Percentiles rank a stretch among this genome's conserved stretches.
Conservation (phyloP, 129 eudicot genomes). For the Lactuca saligna region DNA sequence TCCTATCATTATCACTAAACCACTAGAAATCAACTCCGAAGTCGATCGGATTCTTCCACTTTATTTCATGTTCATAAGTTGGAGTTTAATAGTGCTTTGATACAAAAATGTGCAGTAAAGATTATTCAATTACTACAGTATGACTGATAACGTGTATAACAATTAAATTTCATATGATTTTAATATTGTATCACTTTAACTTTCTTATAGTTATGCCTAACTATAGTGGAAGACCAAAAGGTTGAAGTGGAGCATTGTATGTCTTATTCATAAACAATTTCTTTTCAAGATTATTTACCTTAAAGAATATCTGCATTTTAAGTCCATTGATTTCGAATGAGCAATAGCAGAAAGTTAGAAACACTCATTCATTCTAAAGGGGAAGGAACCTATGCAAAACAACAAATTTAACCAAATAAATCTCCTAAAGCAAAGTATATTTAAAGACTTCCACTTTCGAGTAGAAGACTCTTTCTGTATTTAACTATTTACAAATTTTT, state of each 20-base stretch:
- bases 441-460: conserved; percentile 18
- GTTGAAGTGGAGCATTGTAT: conserved; percentile 41
- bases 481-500: too few relatives aligned
- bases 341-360: conserved; percentile 9
- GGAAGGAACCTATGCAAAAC: conserved; percentile 31
- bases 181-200: conserved; percentile 31
- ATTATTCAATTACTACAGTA: conserved; percentile 26
- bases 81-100: conserved; percentile 11
- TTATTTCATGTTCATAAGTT: not conserved
- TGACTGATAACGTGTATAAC: conserved; percentile 16
- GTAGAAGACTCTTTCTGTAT: not conserved
- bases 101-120: conserved; percentile 20
- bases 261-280: conserved; percentile 28
- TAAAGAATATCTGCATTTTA: conserved; percentile 29
- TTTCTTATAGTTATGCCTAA: conserved; percentile 29
- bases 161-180: conserved; percentile 17
- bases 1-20: conserved; percentile 30
- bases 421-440: conserved; percentile 19
- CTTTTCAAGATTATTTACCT: conserved; percentile 32
- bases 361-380: conserved; percentile 26
- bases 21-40: conserved; percentile 23
- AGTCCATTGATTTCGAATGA: conserved; percentile 15
- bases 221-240: conserved; percentile 39
- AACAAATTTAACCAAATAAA: conserved; percentile 36
- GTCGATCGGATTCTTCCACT: not conserved